Evolutionary conservation across 495 filamentous ascomycete genomes (phyloP).

Genomic region (Apiosordaria backusii): DNA sequence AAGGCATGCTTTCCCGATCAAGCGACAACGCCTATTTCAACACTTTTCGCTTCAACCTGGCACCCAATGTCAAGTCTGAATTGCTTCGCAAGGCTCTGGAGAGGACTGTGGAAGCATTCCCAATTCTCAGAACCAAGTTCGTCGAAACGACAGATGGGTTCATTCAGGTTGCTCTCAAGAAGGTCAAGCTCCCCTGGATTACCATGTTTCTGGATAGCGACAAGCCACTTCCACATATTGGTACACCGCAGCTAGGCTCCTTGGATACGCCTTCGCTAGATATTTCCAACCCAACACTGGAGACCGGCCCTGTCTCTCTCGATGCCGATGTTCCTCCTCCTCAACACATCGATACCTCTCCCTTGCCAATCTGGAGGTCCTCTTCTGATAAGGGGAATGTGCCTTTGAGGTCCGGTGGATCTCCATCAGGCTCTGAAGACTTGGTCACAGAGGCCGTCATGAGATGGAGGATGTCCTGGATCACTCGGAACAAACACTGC

Average conservation of each 20-base stretch:
- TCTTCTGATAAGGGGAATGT: not conserved
- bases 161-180: constrained; percentile 62
- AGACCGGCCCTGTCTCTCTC: not conserved
- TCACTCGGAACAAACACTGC: constrained; percentile 25
- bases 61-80: constrained; percentile 35
- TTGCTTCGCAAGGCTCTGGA: constrained; percentile 52
- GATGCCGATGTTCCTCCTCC: not conserved
- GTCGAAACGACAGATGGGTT: constrained; percentile 63
- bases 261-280: not conserved
- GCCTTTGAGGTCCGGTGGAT: not conserved
- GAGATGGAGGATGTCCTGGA: constrained; percentile 43
- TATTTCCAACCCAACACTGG: not conserved
- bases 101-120: constrained; percentile 40
- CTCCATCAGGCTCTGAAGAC: not conserved
- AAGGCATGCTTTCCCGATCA: constrained; percentile 67
- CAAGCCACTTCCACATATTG: not conserved
- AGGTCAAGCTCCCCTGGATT: constrained; percentile 46
- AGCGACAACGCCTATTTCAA: constrained; percentile 68
- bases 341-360: not conserved
- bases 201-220: not conserved
- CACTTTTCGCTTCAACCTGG: constrained; percentile 58
- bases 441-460: constrained; percentile 16
- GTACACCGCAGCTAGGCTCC: not conserved
- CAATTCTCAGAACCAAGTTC: constrained; percentile 66
- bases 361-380: not conserved